phyloP scores from a whole-genome alignment of 164 flowering plant species.

The Kalanchoe fedtschenkoi region DNA sequence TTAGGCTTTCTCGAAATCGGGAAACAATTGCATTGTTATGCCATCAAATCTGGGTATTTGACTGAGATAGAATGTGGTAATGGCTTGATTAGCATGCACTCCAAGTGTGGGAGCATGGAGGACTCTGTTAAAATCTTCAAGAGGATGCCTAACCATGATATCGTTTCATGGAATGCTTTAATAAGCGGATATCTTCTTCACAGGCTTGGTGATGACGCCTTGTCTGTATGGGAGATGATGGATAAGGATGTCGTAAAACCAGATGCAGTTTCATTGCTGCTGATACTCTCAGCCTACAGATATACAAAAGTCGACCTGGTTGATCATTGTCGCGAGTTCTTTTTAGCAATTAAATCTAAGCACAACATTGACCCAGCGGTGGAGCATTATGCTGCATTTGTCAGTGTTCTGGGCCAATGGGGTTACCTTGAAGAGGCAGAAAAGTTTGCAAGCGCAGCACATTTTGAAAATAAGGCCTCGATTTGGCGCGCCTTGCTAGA shows the following conservation, averaged over 20 bases:
- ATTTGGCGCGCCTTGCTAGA: conserved; percentile 87
- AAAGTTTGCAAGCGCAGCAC: conserved; percentile 43
- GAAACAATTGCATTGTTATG: conserved; percentile 59
- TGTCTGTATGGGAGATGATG: conserved; percentile 58
- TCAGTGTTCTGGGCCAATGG: conserved; percentile 66
- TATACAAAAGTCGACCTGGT: conserved; percentile 41
- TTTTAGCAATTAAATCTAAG: conserved; percentile 46
- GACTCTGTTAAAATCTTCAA: conserved; percentile 46
- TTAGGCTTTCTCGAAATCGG: conserved; percentile 60
- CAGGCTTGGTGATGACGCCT: conserved; percentile 63
- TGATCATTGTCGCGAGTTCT: conserved; percentile 42
- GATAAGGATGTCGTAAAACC: conserved; percentile 34
- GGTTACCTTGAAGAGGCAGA: conserved; percentile 75
- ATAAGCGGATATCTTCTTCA: conserved; percentile 53
- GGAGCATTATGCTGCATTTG: conserved; percentile 68
- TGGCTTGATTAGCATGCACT: conserved; percentile 68
- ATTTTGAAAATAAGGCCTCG: conserved; percentile 42
- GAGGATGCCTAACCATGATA: conserved; percentile 42
- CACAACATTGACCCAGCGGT: conserved; percentile 50
- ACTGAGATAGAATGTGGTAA: conserved; percentile 50
- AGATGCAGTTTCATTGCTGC: conserved; percentile 42
- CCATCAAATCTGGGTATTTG: conserved; percentile 39
- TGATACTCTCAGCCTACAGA: conserved; percentile 60
- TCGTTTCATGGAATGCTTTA: conserved; percentile 79
- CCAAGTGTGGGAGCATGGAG: conserved; percentile 58